Evolutionary conservation across 148 eudicot genomes (phyloP), one percentile per base, ranked within the genome.

Genomic region (Persicaria tinctoria): DNA sequence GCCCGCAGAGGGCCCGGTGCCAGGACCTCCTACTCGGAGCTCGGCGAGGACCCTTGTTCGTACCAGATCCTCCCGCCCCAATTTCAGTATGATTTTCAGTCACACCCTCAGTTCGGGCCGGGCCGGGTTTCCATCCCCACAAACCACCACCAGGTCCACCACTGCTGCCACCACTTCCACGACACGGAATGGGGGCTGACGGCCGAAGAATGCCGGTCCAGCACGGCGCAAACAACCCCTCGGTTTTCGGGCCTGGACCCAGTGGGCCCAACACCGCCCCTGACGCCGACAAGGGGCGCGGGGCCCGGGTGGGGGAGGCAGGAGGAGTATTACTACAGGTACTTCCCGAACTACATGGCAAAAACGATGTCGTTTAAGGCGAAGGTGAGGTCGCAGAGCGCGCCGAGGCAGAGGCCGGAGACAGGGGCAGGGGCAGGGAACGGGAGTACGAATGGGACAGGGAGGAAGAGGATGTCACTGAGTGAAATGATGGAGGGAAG

Each of bases 401-500:
- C 90, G 32, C 95, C 91, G 0, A 90, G 79, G 7, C 91, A 88
- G 49, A 86, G 95, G 78, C 86, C 88, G 4, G 91, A 86, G 14
- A 44, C 75, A 5, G 79, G 27, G 4, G 8, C 11, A n/a, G 6
- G 10, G 54, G 2, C 10, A 17, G 0, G 0, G 38, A n/a, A 70
- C 4, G 11, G 23, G 48, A 23, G 2, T 53, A 4, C 57, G n/a
- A 16, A 10, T 10, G 57, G 4, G 5, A 1, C 46, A 70, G 51
- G 46, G 16, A 90, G 79, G 84, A 93, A 80, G 79, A 87, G 76
- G 81, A 41, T 87, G 38, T 86, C 91, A 3, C 80, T 92, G 6
- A 75, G 76, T 75, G 89, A 89, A 10, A 84, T 88, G 88, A 86
- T 91, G 87, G 98, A 91, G 81, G 80, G 87, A 14, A 88, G 97